Base-by-base conservation (phyloP, 257 asterid species). In the Petrea volubilis region DNA sequence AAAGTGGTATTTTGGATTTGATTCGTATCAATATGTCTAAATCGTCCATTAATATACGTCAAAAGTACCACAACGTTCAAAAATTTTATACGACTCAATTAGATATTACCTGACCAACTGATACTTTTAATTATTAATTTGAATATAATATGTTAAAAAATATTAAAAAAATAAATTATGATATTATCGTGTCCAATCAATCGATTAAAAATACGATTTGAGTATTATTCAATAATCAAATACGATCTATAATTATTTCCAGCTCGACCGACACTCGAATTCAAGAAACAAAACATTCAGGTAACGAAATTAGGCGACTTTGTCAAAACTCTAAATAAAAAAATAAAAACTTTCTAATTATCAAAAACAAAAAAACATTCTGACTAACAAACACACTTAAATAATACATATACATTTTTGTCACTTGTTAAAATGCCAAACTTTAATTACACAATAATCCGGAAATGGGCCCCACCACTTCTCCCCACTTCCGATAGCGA, bases 401-500 rank as follows among this genome's bases (percentile, higher is more conserved):
- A 28, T 2, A 43, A 60, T 0, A 75, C 1, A 20, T 40, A 59
- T 59, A 31, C 38, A 31, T 38, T 38, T 79, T 7, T 76, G 72
- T 80, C 55, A 67, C 64, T 52, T 62, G 78, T 77, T 75, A 44
- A 47, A 67, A 56, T 74, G 64, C 63, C 44, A 14, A 64, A 14
- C 27, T 38, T 49, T n/a, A 74, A 63, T 47, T 33, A 57, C 17
- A 57, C 8, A 67, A 60, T 51, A 63, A 55, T 34, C 25, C 0
- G 13, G 46, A 3, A 46, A 72, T 18, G 34, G 66, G 66, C 3
- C 69, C 74, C 81, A 72, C 34, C 59, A 17, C 46, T 29, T 68
- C 69, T 58, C 44, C 67, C 44, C 70, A 71, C 70, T 40, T 71
- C 11, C 28, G 88, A 85, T 6, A 78, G 79, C n/a, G 88, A 89